These are phyloP conservation scores for Anthoceros angustus DNA, from an alignment of 225 moss, liverwort and hornwort genomes.

Conservation along the genomic window DNA sequence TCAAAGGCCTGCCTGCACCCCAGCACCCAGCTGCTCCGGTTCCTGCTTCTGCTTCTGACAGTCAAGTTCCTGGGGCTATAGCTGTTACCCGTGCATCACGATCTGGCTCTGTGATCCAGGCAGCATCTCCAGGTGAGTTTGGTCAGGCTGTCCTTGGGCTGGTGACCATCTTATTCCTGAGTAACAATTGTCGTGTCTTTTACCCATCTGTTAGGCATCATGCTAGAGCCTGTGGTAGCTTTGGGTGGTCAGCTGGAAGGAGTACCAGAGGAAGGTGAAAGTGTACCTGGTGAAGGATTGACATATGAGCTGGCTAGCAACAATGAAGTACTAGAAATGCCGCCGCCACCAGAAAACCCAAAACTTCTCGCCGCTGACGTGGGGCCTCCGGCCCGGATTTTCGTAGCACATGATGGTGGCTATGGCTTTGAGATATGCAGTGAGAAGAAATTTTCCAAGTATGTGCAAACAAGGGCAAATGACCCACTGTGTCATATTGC, in stretches of 20 bases:
- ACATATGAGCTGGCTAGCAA: conserved; percentile 11
- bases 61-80: neutral
- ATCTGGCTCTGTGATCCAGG: too few relatives aligned
- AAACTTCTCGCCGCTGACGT: conserved; percentile 15
- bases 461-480: conserved; percentile 30
- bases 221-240: neutral
- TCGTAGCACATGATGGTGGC: conserved; percentile 80
- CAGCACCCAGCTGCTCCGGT: neutral
- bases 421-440: conserved; percentile 67
- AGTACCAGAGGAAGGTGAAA: neutral
- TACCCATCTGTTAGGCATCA: too few relatives aligned
- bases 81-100: too few relatives aligned
- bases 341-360: conserved; percentile 15
- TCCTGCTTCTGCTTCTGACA: neutral
- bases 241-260: neutral
- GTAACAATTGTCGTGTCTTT: too few relatives aligned
- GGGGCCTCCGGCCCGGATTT: conserved; percentile 64
- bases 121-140: too few relatives aligned
- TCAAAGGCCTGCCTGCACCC: neutral
- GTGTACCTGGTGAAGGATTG: conserved; percentile 16
- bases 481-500: conserved; percentile 39
- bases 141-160: too few relatives aligned
- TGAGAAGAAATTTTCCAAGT: conserved; percentile 36
- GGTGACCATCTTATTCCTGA: too few relatives aligned
- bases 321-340: conserved; percentile 18